A percentile compares a stretch with the other conserved stretches of the same genome.
phyloP scores from a whole-genome alignment of 805 yeast genomes.

The Metschnikowia baotianmanensis region DNA sequence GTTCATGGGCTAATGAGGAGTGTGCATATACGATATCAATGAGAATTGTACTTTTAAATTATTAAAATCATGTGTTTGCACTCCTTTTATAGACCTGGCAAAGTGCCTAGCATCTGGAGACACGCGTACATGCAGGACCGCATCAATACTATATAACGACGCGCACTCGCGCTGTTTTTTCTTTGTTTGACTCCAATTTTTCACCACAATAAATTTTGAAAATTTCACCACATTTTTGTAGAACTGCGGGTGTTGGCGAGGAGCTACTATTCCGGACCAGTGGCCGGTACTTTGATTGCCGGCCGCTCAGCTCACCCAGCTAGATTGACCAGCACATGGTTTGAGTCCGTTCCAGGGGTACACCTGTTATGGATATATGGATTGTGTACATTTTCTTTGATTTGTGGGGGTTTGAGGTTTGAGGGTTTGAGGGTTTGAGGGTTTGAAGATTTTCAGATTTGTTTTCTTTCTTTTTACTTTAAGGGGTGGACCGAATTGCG shows the following conservation, averaged over 20 bases:
- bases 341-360: constrained; percentile 40
- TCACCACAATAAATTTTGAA: constrained; percentile 8
- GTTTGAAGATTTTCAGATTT: too few species aligned
- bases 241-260: constrained; percentile 17
- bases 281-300: constrained; percentile 9
- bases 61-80: too few species aligned
- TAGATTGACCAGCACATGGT: constrained; percentile 40
- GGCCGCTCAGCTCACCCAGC: constrained; percentile 28
- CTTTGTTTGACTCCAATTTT: background rate
- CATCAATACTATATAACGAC: constrained; percentile 1
- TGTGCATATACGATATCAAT: too few species aligned
- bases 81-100: too few species aligned
- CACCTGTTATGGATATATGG: constrained; percentile 44
- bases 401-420: background rate
- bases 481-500: too few species aligned
- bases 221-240: constrained; percentile 4
- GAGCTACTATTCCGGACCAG: constrained; percentile 13
- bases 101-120: background rate
- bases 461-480: too few species aligned
- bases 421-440: too few species aligned
- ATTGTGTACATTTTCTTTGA: constrained; percentile 38
- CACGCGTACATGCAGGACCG: background rate
- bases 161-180: background rate
- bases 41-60: too few species aligned
- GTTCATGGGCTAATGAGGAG: background rate